Percentiles rank a stretch among this genome's conserved stretches.
phyloP scores from a whole-genome alignment of 169 alveolate genomes.

The Miamiensis avidus region DNA sequence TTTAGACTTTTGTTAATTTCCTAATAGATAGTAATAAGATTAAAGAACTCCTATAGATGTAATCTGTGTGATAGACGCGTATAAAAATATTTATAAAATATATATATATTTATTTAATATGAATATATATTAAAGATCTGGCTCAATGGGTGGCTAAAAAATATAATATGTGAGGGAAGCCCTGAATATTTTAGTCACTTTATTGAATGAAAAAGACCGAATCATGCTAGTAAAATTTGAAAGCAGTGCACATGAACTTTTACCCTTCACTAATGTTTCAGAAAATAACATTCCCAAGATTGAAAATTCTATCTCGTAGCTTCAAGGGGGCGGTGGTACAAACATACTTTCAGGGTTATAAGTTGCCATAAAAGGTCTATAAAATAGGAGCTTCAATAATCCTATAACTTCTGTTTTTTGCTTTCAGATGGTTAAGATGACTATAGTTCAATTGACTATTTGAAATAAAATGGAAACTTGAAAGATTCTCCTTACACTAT shows the following conservation, averaged over 20 bases:
- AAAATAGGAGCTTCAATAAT: constrained; percentile 23
- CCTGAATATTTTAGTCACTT: constrained; percentile 26
- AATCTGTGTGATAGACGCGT: too few species aligned
- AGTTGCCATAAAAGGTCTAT: constrained; percentile 32
- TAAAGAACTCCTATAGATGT: too few species aligned
- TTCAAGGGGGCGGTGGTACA: constrained; percentile 33
- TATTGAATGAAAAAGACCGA: constrained; percentile 48
- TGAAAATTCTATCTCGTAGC: not conserved
- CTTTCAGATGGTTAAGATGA: constrained; percentile 58
- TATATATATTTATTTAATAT: too few species aligned
- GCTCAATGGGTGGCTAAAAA: constrained; percentile 62
- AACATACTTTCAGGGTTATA: constrained; percentile 36
- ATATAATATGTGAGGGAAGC: constrained; percentile 40
- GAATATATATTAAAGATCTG: too few species aligned
- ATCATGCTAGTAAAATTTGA: constrained; percentile 30
- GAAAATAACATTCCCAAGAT: constrained; percentile 21
- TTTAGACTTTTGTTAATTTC: too few species aligned
- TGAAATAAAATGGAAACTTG: not conserved
- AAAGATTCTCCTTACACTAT: constrained; percentile 38
- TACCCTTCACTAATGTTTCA: constrained; percentile 22
- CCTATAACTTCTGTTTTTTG: constrained; percentile 34
- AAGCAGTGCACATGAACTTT: not conserved
- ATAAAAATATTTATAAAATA: too few species aligned
- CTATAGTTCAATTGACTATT: not conserved
- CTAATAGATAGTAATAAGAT: too few species aligned